phyloP scores from a whole-genome alignment of 2,329 filamentous ascomycete genomes.

The Pseudogymnoascus sp. region DNA sequence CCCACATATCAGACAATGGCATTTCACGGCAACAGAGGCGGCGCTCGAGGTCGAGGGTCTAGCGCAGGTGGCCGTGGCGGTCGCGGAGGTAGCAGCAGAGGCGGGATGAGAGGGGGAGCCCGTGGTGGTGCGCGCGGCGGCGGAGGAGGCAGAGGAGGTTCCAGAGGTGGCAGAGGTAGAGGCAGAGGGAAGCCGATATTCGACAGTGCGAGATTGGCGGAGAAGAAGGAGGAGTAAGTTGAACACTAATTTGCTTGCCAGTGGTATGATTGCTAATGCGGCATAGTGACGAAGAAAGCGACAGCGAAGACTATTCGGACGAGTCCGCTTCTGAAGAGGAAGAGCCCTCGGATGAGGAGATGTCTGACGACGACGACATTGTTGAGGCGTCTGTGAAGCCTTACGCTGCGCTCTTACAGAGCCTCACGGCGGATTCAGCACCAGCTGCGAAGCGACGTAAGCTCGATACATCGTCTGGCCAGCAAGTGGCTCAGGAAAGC shows the following conservation, averaged over 20 bases:
- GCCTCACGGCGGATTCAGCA: slow-evolving; percentile 39
- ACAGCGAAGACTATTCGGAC: slow-evolving; percentile 29
- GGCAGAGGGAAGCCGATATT: slow-evolving; percentile 35
- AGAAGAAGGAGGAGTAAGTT: slow-evolving; percentile 33
- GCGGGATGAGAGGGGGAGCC: slow-evolving; percentile 17
- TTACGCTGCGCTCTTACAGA: slow-evolving; percentile 52
- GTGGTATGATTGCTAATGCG: slow-evolving; percentile 13
- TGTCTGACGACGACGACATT: slow-evolving; percentile 36
- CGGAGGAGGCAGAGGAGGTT: slow-evolving; percentile 20
- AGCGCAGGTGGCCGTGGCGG: slow-evolving; percentile 20
- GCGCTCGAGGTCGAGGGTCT: slow-evolving; percentile 16
- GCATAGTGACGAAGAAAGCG: slow-evolving; percentile 19
- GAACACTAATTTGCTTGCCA: neutral
- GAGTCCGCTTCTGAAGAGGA: slow-evolving; percentile 33
- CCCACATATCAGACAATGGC: slow-evolving; percentile 10
- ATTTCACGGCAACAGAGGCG: slow-evolving; percentile 21
- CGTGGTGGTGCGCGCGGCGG: slow-evolving; percentile 30
- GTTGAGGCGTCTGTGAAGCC: slow-evolving; percentile 36
- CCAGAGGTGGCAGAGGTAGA: slow-evolving; percentile 23
- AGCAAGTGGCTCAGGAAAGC: slow-evolving; percentile 13
- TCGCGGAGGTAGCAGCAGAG: slow-evolving; percentile 21
- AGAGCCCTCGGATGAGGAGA: slow-evolving; percentile 37
- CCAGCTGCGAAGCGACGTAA: slow-evolving; percentile 51
- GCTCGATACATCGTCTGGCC: slow-evolving; percentile 31
- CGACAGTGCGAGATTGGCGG: slow-evolving; percentile 38